Conservation (phyloP, 2,329 filamentous ascomycete species). For the Hypoxylon sp. region DNA sequence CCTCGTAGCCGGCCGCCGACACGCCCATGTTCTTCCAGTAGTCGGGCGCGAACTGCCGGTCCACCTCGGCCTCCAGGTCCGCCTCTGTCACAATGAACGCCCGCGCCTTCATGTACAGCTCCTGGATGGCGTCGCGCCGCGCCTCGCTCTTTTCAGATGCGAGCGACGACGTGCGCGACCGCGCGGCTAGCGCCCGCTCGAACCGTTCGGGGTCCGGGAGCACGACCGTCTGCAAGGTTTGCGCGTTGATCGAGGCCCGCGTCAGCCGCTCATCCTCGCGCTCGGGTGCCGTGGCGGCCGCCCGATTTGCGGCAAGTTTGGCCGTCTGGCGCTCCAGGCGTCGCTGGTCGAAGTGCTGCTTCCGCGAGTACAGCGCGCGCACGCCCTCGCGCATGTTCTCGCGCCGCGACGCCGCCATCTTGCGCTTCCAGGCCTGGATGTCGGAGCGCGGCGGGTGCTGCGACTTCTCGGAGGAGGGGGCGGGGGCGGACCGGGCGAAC, state of each 20-base stretch:
- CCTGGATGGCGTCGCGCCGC: constrained; percentile 79
- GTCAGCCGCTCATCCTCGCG: constrained; percentile 83
- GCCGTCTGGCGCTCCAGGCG: constrained; percentile 56
- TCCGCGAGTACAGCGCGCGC: constrained; percentile 74
- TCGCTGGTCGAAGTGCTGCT: constrained; percentile 58
- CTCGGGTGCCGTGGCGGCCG: constrained; percentile 71
- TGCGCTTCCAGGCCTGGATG: constrained; percentile 72
- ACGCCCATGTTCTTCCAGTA: constrained; percentile 60
- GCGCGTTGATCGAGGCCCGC: constrained; percentile 70
- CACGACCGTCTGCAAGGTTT: constrained; percentile 63
- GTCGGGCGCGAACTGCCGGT: constrained; percentile 78
- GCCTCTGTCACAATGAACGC: constrained; percentile 86
- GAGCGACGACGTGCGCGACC: constrained; percentile 57
- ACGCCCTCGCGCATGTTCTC: constrained; percentile 79
- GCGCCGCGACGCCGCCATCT: constrained; percentile 78
- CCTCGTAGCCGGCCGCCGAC: constrained; percentile 46
- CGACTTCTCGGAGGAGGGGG: constrained; percentile 58
- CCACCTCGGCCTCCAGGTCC: constrained; percentile 79
- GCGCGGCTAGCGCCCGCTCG: constrained; percentile 61
- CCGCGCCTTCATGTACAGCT: constrained; percentile 89
- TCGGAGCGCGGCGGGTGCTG: constrained; percentile 54
- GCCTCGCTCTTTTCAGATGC: constrained; percentile 67
- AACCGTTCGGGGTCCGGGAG: constrained; percentile 73
- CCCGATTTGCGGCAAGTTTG: constrained; percentile 61
- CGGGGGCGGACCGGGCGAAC: constrained; percentile 68